Conservation (phyloP, 1,139 yeast species). For the Meyerozyma carpophila region DNA sequence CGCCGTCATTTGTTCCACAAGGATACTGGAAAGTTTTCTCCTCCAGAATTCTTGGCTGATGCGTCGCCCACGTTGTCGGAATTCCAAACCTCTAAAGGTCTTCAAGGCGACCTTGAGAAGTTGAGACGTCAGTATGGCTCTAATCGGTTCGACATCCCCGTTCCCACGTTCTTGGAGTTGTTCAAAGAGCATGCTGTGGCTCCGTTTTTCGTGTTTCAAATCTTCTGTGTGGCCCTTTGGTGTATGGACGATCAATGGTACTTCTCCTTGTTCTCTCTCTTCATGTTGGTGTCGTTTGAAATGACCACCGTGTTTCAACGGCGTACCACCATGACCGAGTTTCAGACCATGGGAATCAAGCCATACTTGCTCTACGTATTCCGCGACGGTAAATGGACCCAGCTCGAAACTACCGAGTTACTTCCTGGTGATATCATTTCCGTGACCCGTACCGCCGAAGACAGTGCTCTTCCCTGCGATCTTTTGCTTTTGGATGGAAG, state of each 20-base stretch:
- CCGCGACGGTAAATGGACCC: slow-evolving; percentile 68
- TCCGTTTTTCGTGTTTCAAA: slow-evolving; percentile 94
- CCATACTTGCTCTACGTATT: slow-evolving; percentile 75
- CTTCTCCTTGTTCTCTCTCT: slow-evolving; percentile 82
- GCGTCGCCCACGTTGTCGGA: slow-evolving; percentile 50
- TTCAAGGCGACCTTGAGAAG: slow-evolving; percentile 53
- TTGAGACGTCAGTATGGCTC: slow-evolving; percentile 65
- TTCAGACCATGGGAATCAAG: slow-evolving; percentile 95
- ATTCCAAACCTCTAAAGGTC: slow-evolving; percentile 62
- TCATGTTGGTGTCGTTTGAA: slow-evolving; percentile 91
- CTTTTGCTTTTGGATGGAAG: slow-evolving; percentile 79
- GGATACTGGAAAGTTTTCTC: slow-evolving; percentile 54
- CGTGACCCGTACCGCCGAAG: slow-evolving; percentile 81
- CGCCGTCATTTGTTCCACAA: slow-evolving; percentile 76
- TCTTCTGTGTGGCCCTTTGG: slow-evolving; percentile 95
- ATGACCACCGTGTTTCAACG: slow-evolving; percentile 94
- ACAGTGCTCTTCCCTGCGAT: slow-evolving; percentile 95
- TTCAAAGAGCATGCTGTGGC: slow-evolving; percentile 98
- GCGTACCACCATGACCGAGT: slow-evolving; percentile 88
- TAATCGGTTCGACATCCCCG: slow-evolving; percentile 88
- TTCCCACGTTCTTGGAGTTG: slow-evolving; percentile 85
- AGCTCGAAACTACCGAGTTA: slow-evolving; percentile 65
- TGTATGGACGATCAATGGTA: slow-evolving; percentile 97
- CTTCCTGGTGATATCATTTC: slow-evolving; percentile 94
- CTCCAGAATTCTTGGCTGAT: slow-evolving; percentile 79